Evolutionary conservation across 495 filamentous ascomycete species (phyloP), one percentile per base, ranked within the genome.

Genomic region (Xylaria nigripes): DNA sequence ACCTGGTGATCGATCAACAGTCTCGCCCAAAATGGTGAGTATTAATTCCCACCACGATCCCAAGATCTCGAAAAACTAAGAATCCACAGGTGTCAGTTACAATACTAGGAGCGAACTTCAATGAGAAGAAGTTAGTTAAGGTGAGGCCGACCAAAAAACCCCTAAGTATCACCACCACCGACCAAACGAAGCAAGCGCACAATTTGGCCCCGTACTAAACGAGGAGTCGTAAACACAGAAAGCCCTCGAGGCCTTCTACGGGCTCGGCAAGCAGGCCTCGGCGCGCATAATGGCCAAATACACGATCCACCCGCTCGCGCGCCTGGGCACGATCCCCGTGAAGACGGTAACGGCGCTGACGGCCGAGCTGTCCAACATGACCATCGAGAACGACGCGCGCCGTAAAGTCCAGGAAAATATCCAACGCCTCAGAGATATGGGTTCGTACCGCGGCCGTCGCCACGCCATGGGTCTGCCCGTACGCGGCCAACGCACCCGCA

Each of bases 381-480:
- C 85, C 40, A 89, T 95, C 56, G 94, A 97, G 68, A 95, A 87
- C 62, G 91, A 98, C 59, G 75, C 95, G 54, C 74, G 82, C 64
- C 76, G 84, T 67, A 75, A 87, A 48, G 60, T 95, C 38, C 71
- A 81, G 59, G 89, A 95, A 27, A 88, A 97, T 64, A 95, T 98
- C 60, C 79, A 78, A 62, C 78, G 93, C 30, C 64, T 98, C 68
- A 84, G 86, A 65, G 91, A 96, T 68, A 95, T 95, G 72, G 92
- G 92, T 30, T 82, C 87, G 12, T 95, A 95, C 70, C 75, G 94
- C 34, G 93, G 93, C 50, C 81, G 88, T 67, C 74, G 94, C 56
- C 93, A 98, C 78, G 92, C 90, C 36, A 85, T 95, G 81, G 80
- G 82, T 45, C 69, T 95, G 72, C 90, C 90, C 12, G 90, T 90